phyloP scores from a whole-genome alignment of 306 rosid species.

The Parietaria judaica region DNA sequence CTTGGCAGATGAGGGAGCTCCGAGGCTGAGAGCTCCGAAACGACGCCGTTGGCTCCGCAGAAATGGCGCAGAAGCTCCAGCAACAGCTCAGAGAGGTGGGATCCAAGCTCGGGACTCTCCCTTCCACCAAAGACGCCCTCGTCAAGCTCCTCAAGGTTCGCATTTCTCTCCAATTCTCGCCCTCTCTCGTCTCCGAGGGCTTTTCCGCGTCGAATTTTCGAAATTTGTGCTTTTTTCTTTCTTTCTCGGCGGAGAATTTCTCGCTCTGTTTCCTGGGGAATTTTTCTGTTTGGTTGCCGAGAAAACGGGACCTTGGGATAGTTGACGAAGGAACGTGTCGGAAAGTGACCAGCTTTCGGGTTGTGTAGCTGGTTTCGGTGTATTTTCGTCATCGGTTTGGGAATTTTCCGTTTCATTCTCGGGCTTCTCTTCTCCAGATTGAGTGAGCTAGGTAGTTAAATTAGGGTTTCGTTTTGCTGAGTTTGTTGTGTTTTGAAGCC shows the following conservation, averaged over 20 bases:
- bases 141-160: constrained; percentile 78
- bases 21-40: constrained; percentile 16
- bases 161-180: constrained; percentile 16
- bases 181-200: neutral
- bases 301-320: neutral
- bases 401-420: neutral
- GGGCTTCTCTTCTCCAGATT: neutral
- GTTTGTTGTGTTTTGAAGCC: neutral
- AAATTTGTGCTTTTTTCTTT: neutral
- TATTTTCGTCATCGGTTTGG: neutral
- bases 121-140: constrained; percentile 73
- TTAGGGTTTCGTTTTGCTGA: constrained; percentile 17
- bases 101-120: constrained; percentile 76
- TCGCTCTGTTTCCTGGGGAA: constrained; percentile 1
- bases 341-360: neutral
- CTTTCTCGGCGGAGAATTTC: constrained; percentile 6
- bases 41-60: constrained; percentile 25
- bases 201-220: neutral
- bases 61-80: constrained; percentile 60
- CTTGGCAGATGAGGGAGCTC: constrained; percentile 36
- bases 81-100: constrained; percentile 89
- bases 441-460: constrained; percentile 1
- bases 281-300: constrained; percentile 18
- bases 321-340: neutral
- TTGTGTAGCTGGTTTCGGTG: neutral